Base-by-base conservation (phyloP, 129 eudicot species). In the Centaurea solstitialis region DNA sequence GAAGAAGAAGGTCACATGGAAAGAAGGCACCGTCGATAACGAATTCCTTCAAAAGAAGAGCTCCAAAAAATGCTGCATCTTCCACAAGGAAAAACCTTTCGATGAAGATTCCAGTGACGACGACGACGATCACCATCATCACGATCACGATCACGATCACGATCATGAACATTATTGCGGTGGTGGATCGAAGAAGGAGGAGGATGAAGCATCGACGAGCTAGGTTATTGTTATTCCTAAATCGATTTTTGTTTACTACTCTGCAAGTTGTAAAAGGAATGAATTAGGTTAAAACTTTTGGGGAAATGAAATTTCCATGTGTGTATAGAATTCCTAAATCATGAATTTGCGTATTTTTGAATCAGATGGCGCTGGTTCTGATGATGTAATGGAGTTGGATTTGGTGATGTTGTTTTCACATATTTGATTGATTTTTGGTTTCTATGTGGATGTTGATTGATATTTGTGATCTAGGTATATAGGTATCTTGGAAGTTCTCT, bases 1-100 rank as follows among this genome's bases (percentile, higher is more conserved):
- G 87, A 94, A 94, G 86, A 94, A 94, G 93, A 93, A 91, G 90
- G 98, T 94, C 21, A 75, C 97, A 5, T 94, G 98, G 98, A 94
- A 89, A 73, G 93, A 94, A 86, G 98, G 97, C 18, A 94, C 97
- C 61, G 91, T 90, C 38, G 95, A 94, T 76, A 91, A 94, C 86
- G 98, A 91, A 73, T 91, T 91, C 45, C 84, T 91, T 33, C 87
- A 90, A 62, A 91, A 82, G 80, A 94, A 94, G 82, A 94, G 98
- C 83, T 94, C 98, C 11, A 91, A 94, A 50, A 94, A 94, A 82
- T 94, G 98, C 73, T 94, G 98, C 87, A 94, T 94, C 43, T 91
- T 94, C 47, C 98, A 90, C 76, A 94, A 94, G 45, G 89, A 91
- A 8, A 91, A 90, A 85, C 87, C 97, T 9, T 94, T 91, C 77